These are phyloP conservation scores for Aspergillus diversus DNA, from an alignment of 495 filamentous ascomycete genomes.

Conservation along the genomic window DNA sequence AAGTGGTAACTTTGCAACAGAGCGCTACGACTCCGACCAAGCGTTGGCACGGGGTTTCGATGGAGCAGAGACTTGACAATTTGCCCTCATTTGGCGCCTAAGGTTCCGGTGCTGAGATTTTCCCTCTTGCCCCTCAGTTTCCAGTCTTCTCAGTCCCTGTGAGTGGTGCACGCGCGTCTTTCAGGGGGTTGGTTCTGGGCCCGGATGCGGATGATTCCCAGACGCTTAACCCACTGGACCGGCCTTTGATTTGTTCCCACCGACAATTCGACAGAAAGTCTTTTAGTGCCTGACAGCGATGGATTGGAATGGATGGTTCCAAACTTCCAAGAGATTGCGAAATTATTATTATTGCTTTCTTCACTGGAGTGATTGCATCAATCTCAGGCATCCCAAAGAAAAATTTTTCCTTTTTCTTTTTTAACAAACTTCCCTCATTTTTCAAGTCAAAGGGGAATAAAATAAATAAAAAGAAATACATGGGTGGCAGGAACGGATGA, in stretches of 20 bases:
- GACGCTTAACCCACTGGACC: slow-evolving; percentile 19
- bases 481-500: neutral
- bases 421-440: neutral
- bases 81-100: neutral
- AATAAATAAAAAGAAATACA: neutral
- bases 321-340: slow-evolving; percentile 11
- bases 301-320: slow-evolving; percentile 19
- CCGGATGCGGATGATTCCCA: slow-evolving; percentile 36
- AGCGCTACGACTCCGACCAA: slow-evolving; percentile 2
- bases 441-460: neutral
- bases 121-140: neutral
- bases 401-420: neutral
- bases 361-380: slow-evolving; percentile 1
- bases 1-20: neutral
- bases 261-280: slow-evolving; percentile 15
- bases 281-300: slow-evolving; percentile 16
- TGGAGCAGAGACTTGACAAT: slow-evolving; percentile 4
- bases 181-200: slow-evolving; percentile 32
- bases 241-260: slow-evolving; percentile 27
- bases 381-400: neutral
- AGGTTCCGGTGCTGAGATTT: neutral
- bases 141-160: slow-evolving; percentile 9
- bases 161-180: slow-evolving; percentile 31
- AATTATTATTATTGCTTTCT: neutral
- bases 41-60: slow-evolving; percentile 15